Percentiles rank a stretch among this genome's conserved stretches.
phyloP scores from a whole-genome alignment of 441 rosid species.

The Theobroma grandiflorum region DNA sequence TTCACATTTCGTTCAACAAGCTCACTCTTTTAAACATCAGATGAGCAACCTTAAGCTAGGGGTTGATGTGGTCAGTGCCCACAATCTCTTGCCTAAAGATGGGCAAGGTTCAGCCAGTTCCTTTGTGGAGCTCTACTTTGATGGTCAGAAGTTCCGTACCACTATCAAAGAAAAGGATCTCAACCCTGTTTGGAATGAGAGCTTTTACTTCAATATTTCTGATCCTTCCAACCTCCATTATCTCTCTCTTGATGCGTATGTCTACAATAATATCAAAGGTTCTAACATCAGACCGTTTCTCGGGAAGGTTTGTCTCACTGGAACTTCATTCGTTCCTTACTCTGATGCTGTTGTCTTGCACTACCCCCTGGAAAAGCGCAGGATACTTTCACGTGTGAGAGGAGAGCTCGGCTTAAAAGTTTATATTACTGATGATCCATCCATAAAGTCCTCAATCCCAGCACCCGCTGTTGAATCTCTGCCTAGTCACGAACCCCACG shows the following conservation, averaged over 20 bases:
- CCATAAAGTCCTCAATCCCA: slow-evolving; percentile 67
- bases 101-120: slow-evolving; percentile 90
- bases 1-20: slow-evolving; percentile 23
- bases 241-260: slow-evolving; percentile 76
- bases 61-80: slow-evolving; percentile 86
- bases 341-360: slow-evolving; percentile 91
- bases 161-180: slow-evolving; percentile 91
- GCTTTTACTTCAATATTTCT: slow-evolving; percentile 91
- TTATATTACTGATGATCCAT: slow-evolving; percentile 72
- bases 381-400: slow-evolving; percentile 86
- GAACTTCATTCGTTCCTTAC: slow-evolving; percentile 84
- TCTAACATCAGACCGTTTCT: slow-evolving; percentile 81
- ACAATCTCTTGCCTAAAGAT: slow-evolving; percentile 91
- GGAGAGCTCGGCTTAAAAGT: slow-evolving; percentile 95
- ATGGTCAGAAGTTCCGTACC: slow-evolving; percentile 84
- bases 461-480: slow-evolving; percentile 43
- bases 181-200: slow-evolving; percentile 96
- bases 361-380: slow-evolving; percentile 87
- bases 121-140: slow-evolving; percentile 85
- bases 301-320: slow-evolving; percentile 78
- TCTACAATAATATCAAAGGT: slow-evolving; percentile 62
- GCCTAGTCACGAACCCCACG: slow-evolving; percentile 36
- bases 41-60: slow-evolving; percentile 90
- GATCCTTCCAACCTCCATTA: slow-evolving; percentile 83
- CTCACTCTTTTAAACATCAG: slow-evolving; percentile 24